phyloP scores from a whole-genome alignment of 495 filamentous ascomycete genomes.

The Penicillium riverlandense region DNA sequence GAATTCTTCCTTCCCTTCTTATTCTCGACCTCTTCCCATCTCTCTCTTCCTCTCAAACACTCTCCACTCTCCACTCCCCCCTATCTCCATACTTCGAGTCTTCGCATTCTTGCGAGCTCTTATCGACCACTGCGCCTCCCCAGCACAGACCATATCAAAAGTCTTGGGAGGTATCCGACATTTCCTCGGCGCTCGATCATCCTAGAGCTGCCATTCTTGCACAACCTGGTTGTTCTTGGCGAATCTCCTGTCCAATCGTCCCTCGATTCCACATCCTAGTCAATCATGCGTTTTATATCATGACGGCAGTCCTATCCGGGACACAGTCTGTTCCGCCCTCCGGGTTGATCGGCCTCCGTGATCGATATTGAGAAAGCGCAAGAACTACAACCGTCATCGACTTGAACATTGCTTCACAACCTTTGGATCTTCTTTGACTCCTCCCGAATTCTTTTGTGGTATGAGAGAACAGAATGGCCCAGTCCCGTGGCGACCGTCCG shows the following conservation, averaged over 20 bases:
- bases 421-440: neutral
- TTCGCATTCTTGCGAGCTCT: conserved; percentile 5
- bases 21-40: conserved; percentile 7
- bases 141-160: conserved; percentile 17
- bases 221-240: conserved; percentile 25
- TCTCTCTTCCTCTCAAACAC: conserved; percentile 8
- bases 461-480: conserved; percentile 26
- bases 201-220: conserved; percentile 27
- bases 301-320: conserved; percentile 37
- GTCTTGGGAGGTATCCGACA: conserved; percentile 12
- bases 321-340: conserved; percentile 21
- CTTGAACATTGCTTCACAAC: neutral
- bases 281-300: conserved; percentile 40
- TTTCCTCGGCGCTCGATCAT: conserved; percentile 22
- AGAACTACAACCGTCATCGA: too few relatives aligned
- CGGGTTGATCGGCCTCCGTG: conserved; percentile 24
- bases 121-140: conserved; percentile 3
- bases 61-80: conserved; percentile 9
- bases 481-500: conserved; percentile 30
- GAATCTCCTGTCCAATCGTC: conserved; percentile 11
- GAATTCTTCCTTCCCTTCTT: conserved; percentile 7
- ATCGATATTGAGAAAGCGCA: conserved; percentile 27
- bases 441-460: neutral
- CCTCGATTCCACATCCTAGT: conserved; percentile 12
- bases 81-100: neutral